Conservation (phyloP, 352 stramenopile species). For the Blastocystis sp. region DNA sequence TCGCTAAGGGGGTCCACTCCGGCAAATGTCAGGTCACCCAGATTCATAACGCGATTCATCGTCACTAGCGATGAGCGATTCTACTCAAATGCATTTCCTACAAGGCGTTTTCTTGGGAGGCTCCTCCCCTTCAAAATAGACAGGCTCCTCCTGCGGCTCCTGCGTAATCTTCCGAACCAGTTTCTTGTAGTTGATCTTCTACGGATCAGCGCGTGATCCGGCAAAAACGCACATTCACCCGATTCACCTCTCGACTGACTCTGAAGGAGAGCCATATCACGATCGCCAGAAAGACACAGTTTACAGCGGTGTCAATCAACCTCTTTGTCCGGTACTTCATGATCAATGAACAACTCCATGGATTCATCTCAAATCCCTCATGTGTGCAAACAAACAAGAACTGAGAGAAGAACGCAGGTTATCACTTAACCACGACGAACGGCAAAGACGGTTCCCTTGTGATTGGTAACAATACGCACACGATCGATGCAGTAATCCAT, state of each 20-base stretch:
- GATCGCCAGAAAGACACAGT: background rate
- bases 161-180: background rate
- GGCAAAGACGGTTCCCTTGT: slow-evolving; percentile 2
- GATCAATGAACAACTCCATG: background rate
- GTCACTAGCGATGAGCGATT: background rate
- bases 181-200: slow-evolving; percentile 49
- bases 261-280: background rate
- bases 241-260: background rate
- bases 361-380: background rate
- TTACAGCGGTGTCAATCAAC: background rate
- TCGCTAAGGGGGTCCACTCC: slow-evolving; percentile 2
- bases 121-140: slow-evolving; percentile 14
- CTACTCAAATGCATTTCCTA: background rate
- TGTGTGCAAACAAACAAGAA: slow-evolving; percentile 17
- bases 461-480: slow-evolving; percentile 49
- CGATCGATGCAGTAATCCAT: slow-evolving; percentile 54
- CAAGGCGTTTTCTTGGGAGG: background rate
- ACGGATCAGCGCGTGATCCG: background rate
- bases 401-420: background rate
- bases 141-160: background rate
- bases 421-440: background rate
- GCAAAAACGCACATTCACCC: background rate
- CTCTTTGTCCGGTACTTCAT: slow-evolving; percentile 26
- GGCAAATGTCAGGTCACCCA: slow-evolving; percentile 14
- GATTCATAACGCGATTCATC: slow-evolving; percentile 2